Base-by-base conservation (phyloP, 106 monocot species). In the Dendrobium chrysotoxum region DNA sequence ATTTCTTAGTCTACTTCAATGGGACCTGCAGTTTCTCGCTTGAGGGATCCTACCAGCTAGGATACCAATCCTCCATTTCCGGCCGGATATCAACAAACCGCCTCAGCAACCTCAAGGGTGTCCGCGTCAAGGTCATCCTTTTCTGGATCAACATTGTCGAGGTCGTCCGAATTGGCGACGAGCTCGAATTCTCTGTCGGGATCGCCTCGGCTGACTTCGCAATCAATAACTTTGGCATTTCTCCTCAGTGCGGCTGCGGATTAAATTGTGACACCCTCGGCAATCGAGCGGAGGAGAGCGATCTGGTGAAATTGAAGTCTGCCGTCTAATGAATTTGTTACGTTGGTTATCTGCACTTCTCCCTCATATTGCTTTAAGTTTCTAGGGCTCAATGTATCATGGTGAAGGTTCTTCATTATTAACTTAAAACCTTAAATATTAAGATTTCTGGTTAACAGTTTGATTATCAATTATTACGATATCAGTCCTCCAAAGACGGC, bases 61-160 rank as follows among this genome's bases (percentile, higher is more conserved):
- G 79, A 35, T 91, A 91, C 86, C 45, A 86, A n/a, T 28, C 84
- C 42, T 86, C 82, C 44, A 80, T 91, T 79, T 17, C 91, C 75
- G 93, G 91, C 53, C 53, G 18, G 45, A 88, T 93, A 64, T 74
- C 85, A 30, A 42, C 23, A 4, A 80, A 79, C 73, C 80, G 47
- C 44, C 86, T 93, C 46, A 31, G 30, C 23, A 76, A 86, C 17
- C 86, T 91, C 67, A 70, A 25, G 5, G 93, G 93, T 15, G 85
- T 93, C 77, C 82, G 84, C 81, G 89, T 93, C 57, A 91, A 91
- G 82, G 44, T 93, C 11, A 67, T 93, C 23, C 55, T 93, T 3
- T 71, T 91, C 54, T 93, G 91, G 89, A 20, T 93, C 57, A 87
- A 80, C 80, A 89, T 89, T 42, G 68, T 89, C 57, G 91, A 93